A percentile compares a stretch with the other conserved stretches of the same genome.
Conservation (phyloP, 1,284 basidiomycete species). For the Sporisorium reilianum region DNA sequence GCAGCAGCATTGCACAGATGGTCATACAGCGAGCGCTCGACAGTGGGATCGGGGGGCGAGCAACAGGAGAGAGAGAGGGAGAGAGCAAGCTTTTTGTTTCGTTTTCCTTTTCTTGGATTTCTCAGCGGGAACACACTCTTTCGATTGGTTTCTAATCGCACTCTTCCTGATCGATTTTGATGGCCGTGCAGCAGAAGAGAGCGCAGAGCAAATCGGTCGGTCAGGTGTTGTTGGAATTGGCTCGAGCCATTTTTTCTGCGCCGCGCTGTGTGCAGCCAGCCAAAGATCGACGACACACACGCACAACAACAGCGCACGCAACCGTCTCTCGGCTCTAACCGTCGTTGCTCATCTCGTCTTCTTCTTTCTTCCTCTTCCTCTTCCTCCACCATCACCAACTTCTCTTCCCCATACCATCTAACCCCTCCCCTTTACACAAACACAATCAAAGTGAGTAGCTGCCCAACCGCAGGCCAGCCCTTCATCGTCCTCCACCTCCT, state of each 20-base stretch:
- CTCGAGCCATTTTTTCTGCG: slow-evolving; percentile 17
- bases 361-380: not conserved
- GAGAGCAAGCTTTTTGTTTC: not conserved
- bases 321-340: slow-evolving; percentile 13
- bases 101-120: too few relatives aligned
- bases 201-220: slow-evolving; percentile 7
- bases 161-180: slow-evolving; percentile 31
- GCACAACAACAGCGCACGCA: slow-evolving; percentile 7
- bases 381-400: slow-evolving; percentile 22
- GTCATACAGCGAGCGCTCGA: too few relatives aligned
- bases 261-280: not conserved
- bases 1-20: not conserved
- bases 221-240: slow-evolving; percentile 28
- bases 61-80: not conserved
- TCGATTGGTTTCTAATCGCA: too few relatives aligned
- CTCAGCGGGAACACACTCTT: too few relatives aligned
- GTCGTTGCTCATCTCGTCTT: not conserved
- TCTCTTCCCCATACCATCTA: slow-evolving; percentile 11
- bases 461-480: not conserved
- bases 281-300: slow-evolving; percentile 8
- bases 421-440: not conserved
- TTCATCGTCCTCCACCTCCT: not conserved
- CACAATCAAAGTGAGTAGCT: slow-evolving; percentile 35
- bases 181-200: slow-evolving; percentile 20
- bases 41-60: not conserved